phyloP scores from a whole-genome alignment of 257 asterid genomes.

The Paulownia fortunei region DNA sequence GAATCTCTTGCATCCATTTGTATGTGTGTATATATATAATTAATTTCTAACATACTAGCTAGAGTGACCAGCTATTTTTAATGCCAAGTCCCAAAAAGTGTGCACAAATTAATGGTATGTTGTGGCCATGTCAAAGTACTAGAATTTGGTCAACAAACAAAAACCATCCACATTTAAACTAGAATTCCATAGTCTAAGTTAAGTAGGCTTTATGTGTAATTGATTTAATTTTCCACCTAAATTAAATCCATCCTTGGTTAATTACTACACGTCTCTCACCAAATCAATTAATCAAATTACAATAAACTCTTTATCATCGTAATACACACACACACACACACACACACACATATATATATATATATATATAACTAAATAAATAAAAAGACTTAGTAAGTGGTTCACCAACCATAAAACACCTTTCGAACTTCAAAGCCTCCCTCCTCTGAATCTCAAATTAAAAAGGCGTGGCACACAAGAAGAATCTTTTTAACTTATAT shows the following conservation, averaged over 20 bases:
- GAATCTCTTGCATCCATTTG: too few relatives aligned
- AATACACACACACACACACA: not conserved
- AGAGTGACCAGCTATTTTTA: not conserved
- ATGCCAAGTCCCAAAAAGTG: not conserved
- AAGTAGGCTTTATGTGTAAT: not conserved
- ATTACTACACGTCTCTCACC: not conserved
- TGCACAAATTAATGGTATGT: not conserved
- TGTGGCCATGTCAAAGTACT: slow-evolving; percentile 24
- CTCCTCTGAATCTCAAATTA: slow-evolving; percentile 33
- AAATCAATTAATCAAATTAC: not conserved
- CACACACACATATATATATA: not conserved
- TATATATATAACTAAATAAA: not conserved
- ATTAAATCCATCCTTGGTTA: not conserved
- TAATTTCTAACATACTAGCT: not conserved
- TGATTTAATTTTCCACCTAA: not conserved
- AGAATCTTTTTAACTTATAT: slow-evolving; percentile 47
- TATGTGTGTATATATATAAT: too few relatives aligned
- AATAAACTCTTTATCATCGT: not conserved
- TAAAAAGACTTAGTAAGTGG: slow-evolving; percentile 25
- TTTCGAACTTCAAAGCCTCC: slow-evolving; percentile 28
- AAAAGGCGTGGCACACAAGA: slow-evolving; percentile 37
- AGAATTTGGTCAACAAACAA: slow-evolving; percentile 55
- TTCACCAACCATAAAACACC: slow-evolving; percentile 45
- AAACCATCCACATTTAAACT: slow-evolving; percentile 40
- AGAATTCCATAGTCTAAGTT: not conserved